phyloP scores from a whole-genome alignment of 495 filamentous ascomycete species.

The Lasiosphaeria ovina region DNA sequence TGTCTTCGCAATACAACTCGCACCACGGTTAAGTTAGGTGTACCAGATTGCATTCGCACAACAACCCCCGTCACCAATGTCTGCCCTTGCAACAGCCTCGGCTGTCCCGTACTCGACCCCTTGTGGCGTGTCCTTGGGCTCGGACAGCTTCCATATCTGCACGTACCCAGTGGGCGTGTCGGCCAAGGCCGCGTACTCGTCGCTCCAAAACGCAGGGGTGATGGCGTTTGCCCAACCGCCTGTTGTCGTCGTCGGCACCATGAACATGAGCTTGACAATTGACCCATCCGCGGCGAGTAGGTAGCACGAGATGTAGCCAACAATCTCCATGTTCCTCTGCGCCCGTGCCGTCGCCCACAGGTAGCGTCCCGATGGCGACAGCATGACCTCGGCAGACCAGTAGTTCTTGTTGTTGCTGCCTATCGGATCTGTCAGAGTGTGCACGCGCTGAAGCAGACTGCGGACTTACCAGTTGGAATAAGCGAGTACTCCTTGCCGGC shows the following conservation, averaged over 20 bases:
- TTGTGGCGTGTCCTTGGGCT: constrained; percentile 8
- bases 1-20: too few relatives aligned
- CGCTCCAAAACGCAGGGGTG: constrained; percentile 32
- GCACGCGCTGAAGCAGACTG: neutral
- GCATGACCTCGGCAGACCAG: constrained; percentile 39
- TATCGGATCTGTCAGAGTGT: neutral
- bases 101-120: constrained; percentile 23
- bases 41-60: constrained; percentile 41
- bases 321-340: constrained; percentile 9
- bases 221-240: constrained; percentile 37
- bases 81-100: constrained; percentile 27
- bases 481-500: constrained; percentile 20
- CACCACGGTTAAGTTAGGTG: neutral
- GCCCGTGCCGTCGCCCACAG: constrained; percentile 38
- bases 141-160: constrained; percentile 35
- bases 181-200: constrained; percentile 32
- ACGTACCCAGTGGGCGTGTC: constrained; percentile 38
- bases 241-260: constrained; percentile 30
- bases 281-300: constrained; percentile 22
- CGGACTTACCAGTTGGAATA: constrained; percentile 18
- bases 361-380: constrained; percentile 31
- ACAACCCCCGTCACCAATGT: constrained; percentile 33
- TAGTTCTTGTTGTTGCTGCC: constrained; percentile 21
- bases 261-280: constrained; percentile 32
- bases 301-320: constrained; percentile 36